Conservation (phyloP, 2,329 filamentous ascomycete species). For the Nothophaeocryptopus gaeumannii region DNA sequence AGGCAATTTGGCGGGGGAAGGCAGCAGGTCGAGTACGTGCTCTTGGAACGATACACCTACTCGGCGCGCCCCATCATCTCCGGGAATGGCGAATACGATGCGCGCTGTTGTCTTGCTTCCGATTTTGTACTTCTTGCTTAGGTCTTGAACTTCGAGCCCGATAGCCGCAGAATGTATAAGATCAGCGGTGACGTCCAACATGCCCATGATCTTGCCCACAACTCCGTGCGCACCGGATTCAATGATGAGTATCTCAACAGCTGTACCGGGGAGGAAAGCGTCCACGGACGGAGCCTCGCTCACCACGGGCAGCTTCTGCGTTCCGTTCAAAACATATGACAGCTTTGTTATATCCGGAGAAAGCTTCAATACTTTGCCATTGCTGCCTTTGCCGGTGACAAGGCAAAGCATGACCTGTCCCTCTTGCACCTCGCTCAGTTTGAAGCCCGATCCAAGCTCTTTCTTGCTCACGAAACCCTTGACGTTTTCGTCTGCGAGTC, state of each 20-base stretch:
- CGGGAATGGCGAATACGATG: conserved; percentile 82
- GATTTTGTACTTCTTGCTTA: conserved; percentile 75
- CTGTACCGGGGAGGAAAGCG: conserved; percentile 86
- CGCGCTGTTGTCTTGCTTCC: conserved; percentile 82
- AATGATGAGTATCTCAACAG: conserved; percentile 78
- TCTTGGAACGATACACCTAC: conserved; percentile 83
- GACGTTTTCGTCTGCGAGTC: conserved; percentile 64
- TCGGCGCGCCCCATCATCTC: conserved; percentile 69
- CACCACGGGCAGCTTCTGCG: conserved; percentile 42
- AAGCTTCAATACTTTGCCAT: conserved; percentile 82
- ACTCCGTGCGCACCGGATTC: conserved; percentile 74
- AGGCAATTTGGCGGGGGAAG: conserved; percentile 38
- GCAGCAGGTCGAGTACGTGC: conserved; percentile 69
- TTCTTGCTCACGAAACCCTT: conserved; percentile 83
- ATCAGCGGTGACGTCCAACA: conserved; percentile 87
- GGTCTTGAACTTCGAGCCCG: conserved; percentile 62
- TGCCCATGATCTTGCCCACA: conserved; percentile 84
- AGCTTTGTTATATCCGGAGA: conserved; percentile 62
- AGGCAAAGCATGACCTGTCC: conserved; percentile 83
- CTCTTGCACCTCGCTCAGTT: conserved; percentile 69
- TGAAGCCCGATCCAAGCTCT: conserved; percentile 67
- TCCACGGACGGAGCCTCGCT: conserved; percentile 81
- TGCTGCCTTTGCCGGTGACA: conserved; percentile 69
- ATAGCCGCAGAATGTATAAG: conserved; percentile 81
- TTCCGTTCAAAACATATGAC: conserved; percentile 18